Conservation (phyloP, 2,329 filamentous ascomycete species). For the Neurospora sp. region DNA sequence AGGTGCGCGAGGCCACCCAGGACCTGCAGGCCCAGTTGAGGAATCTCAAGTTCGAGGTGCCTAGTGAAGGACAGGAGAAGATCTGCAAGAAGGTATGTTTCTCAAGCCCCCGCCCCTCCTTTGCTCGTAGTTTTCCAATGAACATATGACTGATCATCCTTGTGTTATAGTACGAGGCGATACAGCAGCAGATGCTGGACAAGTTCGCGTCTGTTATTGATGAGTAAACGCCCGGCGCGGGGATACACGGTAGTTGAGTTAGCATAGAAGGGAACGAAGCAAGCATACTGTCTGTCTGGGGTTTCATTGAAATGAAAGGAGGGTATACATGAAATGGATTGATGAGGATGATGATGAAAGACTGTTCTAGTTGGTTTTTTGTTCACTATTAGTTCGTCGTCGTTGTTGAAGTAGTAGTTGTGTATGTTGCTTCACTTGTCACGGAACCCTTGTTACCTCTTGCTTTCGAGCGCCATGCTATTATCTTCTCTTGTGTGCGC, state of each 20-base stretch:
- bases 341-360: neutral
- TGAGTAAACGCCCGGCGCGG: constrained; percentile 50
- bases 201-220: constrained; percentile 95
- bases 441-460: neutral
- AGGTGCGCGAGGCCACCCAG: constrained; percentile 80
- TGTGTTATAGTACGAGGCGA: constrained; percentile 66
- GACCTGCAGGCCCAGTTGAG: constrained; percentile 79
- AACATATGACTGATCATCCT: constrained; percentile 26
- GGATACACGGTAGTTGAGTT: neutral
- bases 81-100: constrained; percentile 70
- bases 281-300: neutral
- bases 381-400: neutral
- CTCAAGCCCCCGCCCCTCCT: too few relatives aligned
- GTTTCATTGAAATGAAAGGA: neutral
- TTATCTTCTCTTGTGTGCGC: neutral
- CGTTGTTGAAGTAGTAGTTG: neutral
- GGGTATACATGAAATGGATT: neutral
- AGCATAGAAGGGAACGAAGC: neutral
- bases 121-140: too few relatives aligned
- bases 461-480: neutral
- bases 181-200: constrained; percentile 87
- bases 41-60: constrained; percentile 95
- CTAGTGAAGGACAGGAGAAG: constrained; percentile 69
- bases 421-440: neutral
- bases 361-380: neutral